Percentiles rank a stretch among this genome's conserved stretches.
These are phyloP conservation scores for Hypoxylon fragiforme DNA, from an alignment of 495 filamentous ascomycete species.

Conservation along the genomic window DNA sequence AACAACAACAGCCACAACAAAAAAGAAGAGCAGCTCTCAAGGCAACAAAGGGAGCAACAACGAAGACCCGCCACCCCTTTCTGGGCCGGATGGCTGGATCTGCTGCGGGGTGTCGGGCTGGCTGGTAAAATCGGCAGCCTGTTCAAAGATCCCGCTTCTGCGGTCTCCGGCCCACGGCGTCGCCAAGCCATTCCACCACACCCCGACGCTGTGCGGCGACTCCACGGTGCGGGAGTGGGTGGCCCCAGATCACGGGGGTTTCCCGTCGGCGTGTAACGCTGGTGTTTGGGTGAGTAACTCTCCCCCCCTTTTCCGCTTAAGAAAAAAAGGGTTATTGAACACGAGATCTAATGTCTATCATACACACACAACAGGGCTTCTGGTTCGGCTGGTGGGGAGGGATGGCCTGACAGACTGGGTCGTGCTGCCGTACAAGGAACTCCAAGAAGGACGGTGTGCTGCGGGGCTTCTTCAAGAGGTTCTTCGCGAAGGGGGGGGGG, in stretches of 20 bases:
- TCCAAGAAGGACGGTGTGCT: constrained; percentile 53
- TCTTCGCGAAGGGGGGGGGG: constrained; percentile 59
- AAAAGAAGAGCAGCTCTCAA: too few species aligned
- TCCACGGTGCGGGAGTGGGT: constrained; percentile 57
- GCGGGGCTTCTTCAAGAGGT: constrained; percentile 60
- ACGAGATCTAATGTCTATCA: constrained; percentile 10
- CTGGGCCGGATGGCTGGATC: constrained; percentile 23
- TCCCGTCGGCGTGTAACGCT: constrained; percentile 58
- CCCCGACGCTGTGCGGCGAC: constrained; percentile 68
- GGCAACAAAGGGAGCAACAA: too few species aligned
- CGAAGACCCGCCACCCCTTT: constrained; percentile 24
- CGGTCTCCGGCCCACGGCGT: constrained; percentile 63
- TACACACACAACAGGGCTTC: constrained; percentile 28
- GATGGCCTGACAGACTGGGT: constrained; percentile 50
- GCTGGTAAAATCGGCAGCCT: constrained; percentile 55
- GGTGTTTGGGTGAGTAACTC: constrained; percentile 47
- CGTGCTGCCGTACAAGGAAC: constrained; percentile 55
- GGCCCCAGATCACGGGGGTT: constrained; percentile 61
- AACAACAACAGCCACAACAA: too few species aligned
- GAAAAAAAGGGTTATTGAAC: too few species aligned
- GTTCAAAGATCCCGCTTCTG: constrained; percentile 62
- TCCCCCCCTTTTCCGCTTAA: too few species aligned
- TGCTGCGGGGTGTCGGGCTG: constrained; percentile 48
- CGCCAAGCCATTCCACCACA: constrained; percentile 69
- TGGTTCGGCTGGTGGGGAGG: constrained; percentile 58